Evolutionary conservation across 257 asterid species (phyloP).

Genomic region (Solanum paucissectum): DNA sequence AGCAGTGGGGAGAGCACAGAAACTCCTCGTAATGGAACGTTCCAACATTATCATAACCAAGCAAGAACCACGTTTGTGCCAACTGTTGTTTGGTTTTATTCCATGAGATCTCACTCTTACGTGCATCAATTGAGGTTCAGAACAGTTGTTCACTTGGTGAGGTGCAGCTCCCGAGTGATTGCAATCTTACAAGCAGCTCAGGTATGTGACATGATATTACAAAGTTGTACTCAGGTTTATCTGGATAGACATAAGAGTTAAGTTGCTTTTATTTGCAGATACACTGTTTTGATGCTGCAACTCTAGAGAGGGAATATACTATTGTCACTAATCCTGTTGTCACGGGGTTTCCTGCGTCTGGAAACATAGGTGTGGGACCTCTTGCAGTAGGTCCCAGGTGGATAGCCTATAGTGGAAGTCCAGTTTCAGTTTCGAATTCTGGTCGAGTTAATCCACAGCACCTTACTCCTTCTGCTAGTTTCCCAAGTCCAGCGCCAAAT

Average conservation of each 20-base stretch:
- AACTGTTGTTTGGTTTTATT: constrained; percentile 84
- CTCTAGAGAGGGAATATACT: constrained; percentile 63
- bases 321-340: constrained; percentile 80
- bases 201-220: constrained; percentile 29
- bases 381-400: constrained; percentile 93
- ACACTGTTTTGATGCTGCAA: constrained; percentile 71
- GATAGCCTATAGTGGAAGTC: constrained; percentile 93
- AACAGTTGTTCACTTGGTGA: constrained; percentile 68
- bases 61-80: constrained; percentile 37
- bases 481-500: constrained; percentile 46
- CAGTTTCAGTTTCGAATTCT: constrained; percentile 44
- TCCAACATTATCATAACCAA: constrained; percentile 33
- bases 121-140: constrained; percentile 76
- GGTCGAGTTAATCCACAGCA: constrained; percentile 77
- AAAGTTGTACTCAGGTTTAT: background rate
- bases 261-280: constrained; percentile 28
- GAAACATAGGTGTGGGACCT: constrained; percentile 73
- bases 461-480: constrained; percentile 47
- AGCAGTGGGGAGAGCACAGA: constrained; percentile 31
- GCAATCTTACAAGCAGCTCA: constrained; percentile 78
- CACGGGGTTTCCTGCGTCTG: constrained; percentile 34
- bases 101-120: constrained; percentile 66
- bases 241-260: background rate
- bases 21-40: constrained; percentile 29
- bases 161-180: constrained; percentile 75